Evolutionary conservation across 2,329 filamentous ascomycete genomes (phyloP).

Genomic region (Dichotomopilus funicola): DNA sequence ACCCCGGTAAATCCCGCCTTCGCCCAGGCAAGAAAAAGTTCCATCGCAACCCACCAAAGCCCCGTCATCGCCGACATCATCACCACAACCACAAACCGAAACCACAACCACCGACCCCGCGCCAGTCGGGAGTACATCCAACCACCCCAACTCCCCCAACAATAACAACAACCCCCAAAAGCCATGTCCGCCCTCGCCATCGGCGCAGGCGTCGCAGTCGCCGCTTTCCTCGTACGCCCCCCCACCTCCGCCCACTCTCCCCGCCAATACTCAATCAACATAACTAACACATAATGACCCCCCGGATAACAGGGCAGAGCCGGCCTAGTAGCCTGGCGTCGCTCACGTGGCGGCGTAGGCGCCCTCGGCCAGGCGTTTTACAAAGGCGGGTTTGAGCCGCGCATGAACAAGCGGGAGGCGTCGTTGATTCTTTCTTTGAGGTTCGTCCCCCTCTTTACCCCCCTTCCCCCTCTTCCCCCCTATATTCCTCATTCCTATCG

Average conservation of each 20-base stretch:
- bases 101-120: neutral
- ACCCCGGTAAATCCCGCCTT: constrained; percentile 16
- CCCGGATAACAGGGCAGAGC: constrained; percentile 65
- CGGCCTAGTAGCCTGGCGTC: constrained; percentile 79
- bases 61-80: constrained; percentile 7
- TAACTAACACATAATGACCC: neutral
- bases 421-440: constrained; percentile 83
- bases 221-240: constrained; percentile 54
- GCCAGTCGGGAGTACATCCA: neutral
- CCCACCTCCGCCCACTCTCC: neutral
- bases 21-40: constrained; percentile 20
- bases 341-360: constrained; percentile 70
- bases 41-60: constrained; percentile 7
- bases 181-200: constrained; percentile 53
- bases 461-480: neutral
- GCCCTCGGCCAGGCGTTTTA: constrained; percentile 88
- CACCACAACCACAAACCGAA: neutral
- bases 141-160: neutral
- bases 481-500: too few relatives aligned
- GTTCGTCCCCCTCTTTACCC: constrained; percentile 43
- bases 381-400: constrained; percentile 95
- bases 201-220: constrained; percentile 55
- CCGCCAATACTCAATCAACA: neutral
- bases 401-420: constrained; percentile 90
- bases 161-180: constrained; percentile 12